Base-by-base conservation (phyloP, 176 grass and related monocot genomes). In the Oryza punctata region DNA sequence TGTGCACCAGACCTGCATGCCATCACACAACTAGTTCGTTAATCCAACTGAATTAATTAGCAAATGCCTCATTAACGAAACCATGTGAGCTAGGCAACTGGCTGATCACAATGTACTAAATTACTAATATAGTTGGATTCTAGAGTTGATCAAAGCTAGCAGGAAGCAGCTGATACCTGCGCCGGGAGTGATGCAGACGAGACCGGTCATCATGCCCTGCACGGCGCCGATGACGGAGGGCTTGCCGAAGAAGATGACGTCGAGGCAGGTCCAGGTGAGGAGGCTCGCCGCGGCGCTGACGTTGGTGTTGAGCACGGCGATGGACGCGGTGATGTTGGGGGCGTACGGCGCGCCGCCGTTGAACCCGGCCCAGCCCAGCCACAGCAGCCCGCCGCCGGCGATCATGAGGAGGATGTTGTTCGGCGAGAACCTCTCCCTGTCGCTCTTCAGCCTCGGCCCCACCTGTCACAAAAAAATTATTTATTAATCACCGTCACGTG, bases 191-290 rank as follows among this genome's bases (percentile, higher is more conserved):
- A 94, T 78, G 73, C 93, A 92, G 11, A 94, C 93, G 3, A 94
- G 93, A 10, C 93, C 90, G 10, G 93, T 94, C 90, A 95, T 92
- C 93, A 95, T 95, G 44, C 93, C 90, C 78, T 95, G 93, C 67
- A 92, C 88, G 35, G 90, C 85, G 44, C 93, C 90, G 52, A 95
- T 92, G 9, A 95, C 90, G 2, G 93, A 95, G 19, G 93, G 93
- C 74, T 90, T 92, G 72, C 90, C 87, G 61, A 92, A 92, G 93
- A 92, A 90, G 67, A 88, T 75, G 72, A 95, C 93, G 65, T 95
- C 90, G 9, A 92, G 90, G 80, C 85, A 90, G 78, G 93, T 95
- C 93, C 93, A 95, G 2, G 88, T 90, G 52, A 95, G 85, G 21
- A 95, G 90, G 85, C 88, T 95, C 19, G 90, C 77, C 12, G 93